Conservation (phyloP, 805 yeast genomes). For the Saccharomycopsis fibuligera region DNA sequence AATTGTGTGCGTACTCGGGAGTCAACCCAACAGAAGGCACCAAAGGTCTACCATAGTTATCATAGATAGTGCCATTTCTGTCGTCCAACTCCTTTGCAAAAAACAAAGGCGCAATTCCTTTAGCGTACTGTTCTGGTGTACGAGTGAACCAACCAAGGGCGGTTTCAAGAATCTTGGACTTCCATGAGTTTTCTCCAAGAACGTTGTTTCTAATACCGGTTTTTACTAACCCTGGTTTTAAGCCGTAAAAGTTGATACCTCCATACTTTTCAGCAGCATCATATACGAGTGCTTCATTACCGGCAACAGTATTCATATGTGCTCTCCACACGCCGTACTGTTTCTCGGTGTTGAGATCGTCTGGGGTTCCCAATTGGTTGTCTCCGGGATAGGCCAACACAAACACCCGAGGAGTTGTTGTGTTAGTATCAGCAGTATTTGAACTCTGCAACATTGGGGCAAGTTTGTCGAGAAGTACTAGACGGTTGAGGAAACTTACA, state of each 20-base stretch:
- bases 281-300: slow-evolving; percentile 34
- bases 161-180: slow-evolving; percentile 26
- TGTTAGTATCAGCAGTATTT: neutral
- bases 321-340: slow-evolving; percentile 28
- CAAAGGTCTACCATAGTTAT: slow-evolving; percentile 28
- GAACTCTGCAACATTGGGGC: slow-evolving; percentile 25
- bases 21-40: slow-evolving; percentile 28
- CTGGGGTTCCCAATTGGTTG: slow-evolving; percentile 28
- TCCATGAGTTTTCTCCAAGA: slow-evolving; percentile 28
- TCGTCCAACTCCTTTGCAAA: slow-evolving; percentile 28
- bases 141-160: slow-evolving; percentile 29
- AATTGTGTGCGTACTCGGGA: slow-evolving; percentile 24
- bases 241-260: slow-evolving; percentile 29
- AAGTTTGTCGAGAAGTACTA: slow-evolving; percentile 28
- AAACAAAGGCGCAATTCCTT: slow-evolving; percentile 28
- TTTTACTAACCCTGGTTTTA: slow-evolving; percentile 36
- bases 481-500: slow-evolving; percentile 33
- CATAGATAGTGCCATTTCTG: slow-evolving; percentile 29
- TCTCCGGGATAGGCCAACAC: slow-evolving; percentile 37
- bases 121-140: slow-evolving; percentile 32
- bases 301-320: slow-evolving; percentile 39
- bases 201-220: slow-evolving; percentile 32
- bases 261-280: slow-evolving; percentile 23
- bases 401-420: slow-evolving; percentile 33
- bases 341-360: slow-evolving; percentile 31